A percentile compares a stretch with the other conserved stretches of the same genome.
phyloP scores from a whole-genome alignment of 2,329 filamentous ascomycete genomes.

The Colletotrichum cuscutae region DNA sequence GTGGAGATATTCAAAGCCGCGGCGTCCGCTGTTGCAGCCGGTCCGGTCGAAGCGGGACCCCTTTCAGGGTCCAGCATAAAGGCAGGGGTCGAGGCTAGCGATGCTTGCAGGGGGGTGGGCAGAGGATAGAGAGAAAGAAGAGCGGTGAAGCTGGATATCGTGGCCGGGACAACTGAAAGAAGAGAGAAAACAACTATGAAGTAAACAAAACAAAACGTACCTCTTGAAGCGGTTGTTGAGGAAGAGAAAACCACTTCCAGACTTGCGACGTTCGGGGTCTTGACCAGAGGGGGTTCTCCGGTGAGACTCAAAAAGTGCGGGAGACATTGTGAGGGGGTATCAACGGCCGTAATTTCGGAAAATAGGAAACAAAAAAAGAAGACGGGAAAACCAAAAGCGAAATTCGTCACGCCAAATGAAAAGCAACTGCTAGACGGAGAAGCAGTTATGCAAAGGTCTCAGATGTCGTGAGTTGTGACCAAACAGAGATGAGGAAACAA shows the following conservation, averaged over 20 bases:
- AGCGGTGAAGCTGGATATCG: conserved; percentile 26
- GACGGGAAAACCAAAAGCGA: neutral
- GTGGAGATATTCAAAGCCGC: conserved; percentile 20
- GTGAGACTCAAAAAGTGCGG: conserved; percentile 24
- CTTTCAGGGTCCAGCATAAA: conserved; percentile 23
- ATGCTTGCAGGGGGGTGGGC: conserved; percentile 2
- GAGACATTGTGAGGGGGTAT: conserved; percentile 32
- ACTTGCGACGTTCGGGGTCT: conserved; percentile 29
- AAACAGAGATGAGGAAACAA: conserved; percentile 19
- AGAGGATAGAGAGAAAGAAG: conserved; percentile 12
- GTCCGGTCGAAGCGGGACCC: conserved; percentile 16
- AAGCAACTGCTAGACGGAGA: conserved; percentile 12
- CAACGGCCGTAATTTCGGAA: conserved; percentile 22
- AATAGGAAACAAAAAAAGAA: conserved; percentile 3
- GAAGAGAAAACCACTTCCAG: conserved; percentile 32
- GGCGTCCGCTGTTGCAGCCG: conserved; percentile 18
- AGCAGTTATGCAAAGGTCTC: conserved; percentile 19
- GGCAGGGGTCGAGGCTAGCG: conserved; percentile 21
- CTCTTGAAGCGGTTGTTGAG: conserved; percentile 34
- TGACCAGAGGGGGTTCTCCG: conserved; percentile 16
- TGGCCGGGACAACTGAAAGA: conserved; percentile 18
- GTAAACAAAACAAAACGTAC: conserved; percentile 18
- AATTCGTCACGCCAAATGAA: conserved; percentile 18
- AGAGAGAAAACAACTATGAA: conserved; percentile 3
- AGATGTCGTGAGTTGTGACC: conserved; percentile 4